A percentile compares a stretch with the other conserved stretches of the same genome.
phyloP scores from a whole-genome alignment of 305 asterid genomes.

The Fraxinus xanthoxyloides region DNA sequence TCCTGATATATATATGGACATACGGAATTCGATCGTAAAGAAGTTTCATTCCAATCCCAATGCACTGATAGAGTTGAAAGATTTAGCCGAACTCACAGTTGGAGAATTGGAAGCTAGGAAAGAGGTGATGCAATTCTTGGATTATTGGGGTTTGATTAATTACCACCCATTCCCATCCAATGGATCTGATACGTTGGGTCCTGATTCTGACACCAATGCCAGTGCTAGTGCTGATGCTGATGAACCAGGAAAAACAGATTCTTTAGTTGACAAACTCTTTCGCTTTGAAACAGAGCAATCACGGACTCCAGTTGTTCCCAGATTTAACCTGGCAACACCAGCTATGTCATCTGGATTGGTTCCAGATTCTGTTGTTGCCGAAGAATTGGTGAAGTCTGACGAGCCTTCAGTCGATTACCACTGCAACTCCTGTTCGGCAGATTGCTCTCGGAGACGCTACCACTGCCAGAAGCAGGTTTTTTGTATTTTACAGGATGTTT shows the following conservation, averaged over 20 bases:
- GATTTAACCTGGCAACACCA: constrained; percentile 47
- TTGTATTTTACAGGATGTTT: constrained; percentile 23
- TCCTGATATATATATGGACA: constrained; percentile 74
- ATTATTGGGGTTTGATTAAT: constrained; percentile 98
- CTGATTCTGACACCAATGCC: constrained; percentile 41
- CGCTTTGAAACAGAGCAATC: constrained; percentile 69
- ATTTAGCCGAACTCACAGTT: constrained; percentile 70
- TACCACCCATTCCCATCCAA: constrained; percentile 76
- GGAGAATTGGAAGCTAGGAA: constrained; percentile 75
- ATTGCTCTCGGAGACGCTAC: constrained; percentile 95
- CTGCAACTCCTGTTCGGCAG: constrained; percentile 97
- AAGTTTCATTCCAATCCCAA: constrained; percentile 72
- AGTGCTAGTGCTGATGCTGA: constrained; percentile 26
- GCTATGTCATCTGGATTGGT: constrained; percentile 61
- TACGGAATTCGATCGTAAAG: constrained; percentile 81
- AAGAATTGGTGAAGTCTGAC: constrained; percentile 83
- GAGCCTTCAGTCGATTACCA: constrained; percentile 90
- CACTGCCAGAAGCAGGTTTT: constrained; percentile 98
- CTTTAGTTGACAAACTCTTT: constrained; percentile 64
- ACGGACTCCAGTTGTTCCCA: constrained; percentile 50
- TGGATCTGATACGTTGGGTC: constrained; percentile 39
- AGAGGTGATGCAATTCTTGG: constrained; percentile 95
- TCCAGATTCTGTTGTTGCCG: constrained; percentile 73
- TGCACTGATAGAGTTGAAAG: constrained; percentile 51
- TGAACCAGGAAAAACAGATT: constrained; percentile 38